Percentiles rank a stretch among this genome's conserved stretches.
Evolutionary conservation across 139 green algal genomes (phyloP).

Genomic region (Mychonastes homosphaera): DNA sequence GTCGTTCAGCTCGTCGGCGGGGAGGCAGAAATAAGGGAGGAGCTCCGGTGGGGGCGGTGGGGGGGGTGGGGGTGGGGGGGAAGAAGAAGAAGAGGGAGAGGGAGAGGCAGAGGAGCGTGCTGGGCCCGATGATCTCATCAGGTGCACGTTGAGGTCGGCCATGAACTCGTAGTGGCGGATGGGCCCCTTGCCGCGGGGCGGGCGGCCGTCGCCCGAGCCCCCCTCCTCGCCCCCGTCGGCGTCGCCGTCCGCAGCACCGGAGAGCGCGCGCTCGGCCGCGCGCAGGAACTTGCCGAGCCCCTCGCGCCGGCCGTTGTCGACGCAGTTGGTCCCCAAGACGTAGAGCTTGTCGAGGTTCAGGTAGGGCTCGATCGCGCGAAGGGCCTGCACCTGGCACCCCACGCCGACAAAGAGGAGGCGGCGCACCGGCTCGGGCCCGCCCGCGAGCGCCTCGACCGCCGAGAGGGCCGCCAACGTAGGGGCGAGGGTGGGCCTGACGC

Average conservation of each 20-base stretch:
- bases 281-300: slow-evolving; percentile 81
- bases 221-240: no score
- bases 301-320: slow-evolving; percentile 79
- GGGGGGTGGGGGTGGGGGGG: slow-evolving; percentile 73
- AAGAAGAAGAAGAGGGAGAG: slow-evolving; percentile 37
- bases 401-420: slow-evolving; percentile 91
- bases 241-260: no score
- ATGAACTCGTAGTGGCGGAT: slow-evolving; percentile 99
- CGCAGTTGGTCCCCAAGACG: slow-evolving; percentile 86
- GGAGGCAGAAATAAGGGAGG: slow-evolving; percentile 94
- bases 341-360: slow-evolving; percentile 88
- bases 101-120: background rate
- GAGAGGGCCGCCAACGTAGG: slow-evolving; percentile 87
- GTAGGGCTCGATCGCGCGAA: slow-evolving; percentile 79
- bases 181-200: no score
- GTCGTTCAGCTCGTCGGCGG: slow-evolving; percentile 82
- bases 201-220: no score
- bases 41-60: slow-evolving; percentile 81
- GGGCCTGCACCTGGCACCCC: slow-evolving; percentile 84
- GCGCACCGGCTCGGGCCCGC: slow-evolving; percentile 24
- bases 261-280: no score
- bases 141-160: slow-evolving; percentile 54
- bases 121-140: no score
- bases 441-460: slow-evolving; percentile 77
- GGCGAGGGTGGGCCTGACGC: slow-evolving; percentile 87